These are phyloP conservation scores for Letharia lupina DNA, from an alignment of 495 filamentous ascomycete genomes.

Conservation along the genomic window DNA sequence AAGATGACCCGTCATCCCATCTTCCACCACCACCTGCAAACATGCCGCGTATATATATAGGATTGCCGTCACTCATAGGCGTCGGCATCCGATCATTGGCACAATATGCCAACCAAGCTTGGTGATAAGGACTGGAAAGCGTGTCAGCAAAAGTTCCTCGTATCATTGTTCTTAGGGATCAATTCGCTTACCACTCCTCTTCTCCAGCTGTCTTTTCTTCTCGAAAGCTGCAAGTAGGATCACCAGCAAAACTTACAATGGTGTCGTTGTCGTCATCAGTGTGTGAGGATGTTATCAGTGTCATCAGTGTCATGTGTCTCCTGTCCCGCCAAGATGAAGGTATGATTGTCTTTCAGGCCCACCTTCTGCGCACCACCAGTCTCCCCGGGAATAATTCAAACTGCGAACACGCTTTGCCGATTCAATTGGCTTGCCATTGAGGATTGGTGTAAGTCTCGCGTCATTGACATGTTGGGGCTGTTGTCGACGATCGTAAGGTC, in stretches of 20 bases:
- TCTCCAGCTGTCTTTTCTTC: neutral
- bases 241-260: neutral
- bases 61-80: constrained; percentile 28
- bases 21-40: constrained; percentile 45
- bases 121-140: neutral
- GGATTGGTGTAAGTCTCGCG: neutral
- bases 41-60: constrained; percentile 23
- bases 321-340: too few relatives aligned
- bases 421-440: too few relatives aligned
- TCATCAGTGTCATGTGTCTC: too few relatives aligned
- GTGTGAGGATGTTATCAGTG: too few relatives aligned
- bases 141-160: neutral
- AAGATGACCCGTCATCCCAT: constrained; percentile 47
- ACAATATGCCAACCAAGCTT: neutral
- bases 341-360: too few relatives aligned
- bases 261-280: neutral
- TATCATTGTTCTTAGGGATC: neutral
- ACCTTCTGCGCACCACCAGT: too few relatives aligned
- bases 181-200: neutral
- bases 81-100: constrained; percentile 31
- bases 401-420: too few relatives aligned
- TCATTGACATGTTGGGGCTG: constrained; percentile 20
- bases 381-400: too few relatives aligned
- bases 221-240: neutral
- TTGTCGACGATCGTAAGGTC: constrained; percentile 52